These are phyloP conservation scores for Magnolia sinica DNA, from an alignment of 164 flowering plant genomes.

Conservation along the genomic window DNA sequence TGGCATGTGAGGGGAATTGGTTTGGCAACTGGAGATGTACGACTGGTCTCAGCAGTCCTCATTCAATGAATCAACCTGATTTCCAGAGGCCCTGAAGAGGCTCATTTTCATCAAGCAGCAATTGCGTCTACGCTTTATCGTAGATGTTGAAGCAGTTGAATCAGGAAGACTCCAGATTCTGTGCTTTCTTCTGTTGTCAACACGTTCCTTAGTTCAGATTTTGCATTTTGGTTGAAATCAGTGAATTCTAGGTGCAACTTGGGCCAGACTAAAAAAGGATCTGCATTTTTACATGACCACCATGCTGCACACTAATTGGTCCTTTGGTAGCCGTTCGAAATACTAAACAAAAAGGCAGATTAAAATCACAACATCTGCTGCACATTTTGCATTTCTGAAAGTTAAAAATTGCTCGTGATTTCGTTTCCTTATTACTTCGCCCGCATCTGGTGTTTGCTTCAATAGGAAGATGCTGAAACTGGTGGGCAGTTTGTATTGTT, in stretches of 20 bases:
- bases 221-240: too few species aligned
- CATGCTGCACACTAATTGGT: background rate
- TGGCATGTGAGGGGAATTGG: background rate
- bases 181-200: background rate
- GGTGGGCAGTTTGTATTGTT: slow-evolving; percentile 24
- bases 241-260: background rate
- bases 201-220: background rate
- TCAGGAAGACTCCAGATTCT: background rate
- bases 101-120: background rate
- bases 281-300: background rate
- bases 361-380: background rate
- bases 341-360: background rate
- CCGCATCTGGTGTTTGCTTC: background rate
- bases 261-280: background rate
- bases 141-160: background rate
- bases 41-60: background rate
- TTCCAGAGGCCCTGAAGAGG: background rate
- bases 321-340: background rate
- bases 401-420: background rate
- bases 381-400: background rate
- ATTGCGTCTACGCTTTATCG: background rate
- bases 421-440: background rate
- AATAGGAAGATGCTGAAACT: slow-evolving; percentile 30
- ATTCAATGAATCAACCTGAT: background rate
- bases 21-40: background rate